A percentile compares a stretch with the other conserved stretches of the same genome.
These are phyloP conservation scores for Vigna angularis DNA, from an alignment of 306 rosid genomes.

Conservation along the genomic window DNA sequence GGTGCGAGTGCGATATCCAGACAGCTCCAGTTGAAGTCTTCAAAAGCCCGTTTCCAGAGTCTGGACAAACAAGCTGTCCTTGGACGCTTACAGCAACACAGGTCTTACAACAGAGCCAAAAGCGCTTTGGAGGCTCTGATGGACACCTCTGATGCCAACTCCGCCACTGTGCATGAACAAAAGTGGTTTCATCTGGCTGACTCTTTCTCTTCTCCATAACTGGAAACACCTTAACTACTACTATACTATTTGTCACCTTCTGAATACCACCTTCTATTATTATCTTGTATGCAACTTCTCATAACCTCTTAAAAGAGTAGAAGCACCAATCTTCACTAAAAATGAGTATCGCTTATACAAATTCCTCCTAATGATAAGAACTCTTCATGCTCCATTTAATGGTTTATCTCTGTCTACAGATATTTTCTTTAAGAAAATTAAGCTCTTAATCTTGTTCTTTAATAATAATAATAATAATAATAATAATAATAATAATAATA, in stretches of 20 bases:
- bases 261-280: not conserved
- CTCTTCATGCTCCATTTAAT: no score
- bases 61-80: conserved; percentile 68
- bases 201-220: conserved; percentile 59
- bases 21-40: conserved; percentile 60
- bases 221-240: no score
- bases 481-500: no score
- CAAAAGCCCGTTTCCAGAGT: conserved; percentile 22
- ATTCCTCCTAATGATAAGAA: no score
- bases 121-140: conserved; percentile 50
- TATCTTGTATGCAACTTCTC: not conserved
- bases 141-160: conserved; percentile 39
- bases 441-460: no score
- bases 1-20: conserved; percentile 50
- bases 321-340: no score
- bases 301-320: no score
- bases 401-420: no score
- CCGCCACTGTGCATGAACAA: conserved; percentile 27
- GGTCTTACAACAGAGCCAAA: conserved; percentile 56
- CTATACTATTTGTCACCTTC: not conserved
- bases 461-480: no score
- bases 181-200: conserved; percentile 63
- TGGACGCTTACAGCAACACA: conserved; percentile 67
- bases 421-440: no score
- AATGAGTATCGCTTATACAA: no score